Evolutionary conservation across 257 asterid species (phyloP), one percentile per base, ranked within the genome.

Genomic region (Gentiana dahurica): DNA sequence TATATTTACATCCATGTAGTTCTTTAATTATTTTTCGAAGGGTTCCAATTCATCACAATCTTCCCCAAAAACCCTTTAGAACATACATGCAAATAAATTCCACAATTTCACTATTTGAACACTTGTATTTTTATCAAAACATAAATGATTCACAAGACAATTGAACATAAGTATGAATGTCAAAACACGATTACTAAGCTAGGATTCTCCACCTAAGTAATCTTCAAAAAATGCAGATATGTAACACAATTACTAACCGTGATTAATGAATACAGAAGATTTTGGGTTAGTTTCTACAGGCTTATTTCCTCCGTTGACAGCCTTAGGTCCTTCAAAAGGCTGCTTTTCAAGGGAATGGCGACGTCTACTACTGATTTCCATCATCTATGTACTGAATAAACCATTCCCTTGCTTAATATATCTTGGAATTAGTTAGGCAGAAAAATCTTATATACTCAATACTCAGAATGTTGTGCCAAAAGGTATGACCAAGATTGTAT

Each of bases 201-300:
- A 10, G 46, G 46, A 24, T 24, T 41, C 9, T 10, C 9, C 46
- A 5, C 46, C 8, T 41, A 41, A 10, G 46, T 41, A 5, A 41
- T 41, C 9, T 5, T 41, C 9, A 41, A 4, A 41, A 41, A 41
- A 5, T 2, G 46, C 46, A 41, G 46, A 41, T 10, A 41, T 5
- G 46, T 41, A 41, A 41, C 49, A 48, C 45, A 53, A 49, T 54
- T 49, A 64, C 76, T 55, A 53, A 83, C 93, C 95, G n/a, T 83
- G 82, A 74, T 86, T 83, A 58, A 86, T 77, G 52, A 77, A 86
- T 43, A 58, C 77, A 8, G 75, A 62, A 58, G 74, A 36, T 44
- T 54, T 68, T 32, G 75, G 46, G 63, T 64, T 67, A 49, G 59
- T 71, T 57, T 83, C 90, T 12, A 64, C 72, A 41, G 94, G 72